Base-by-base conservation (phyloP, 2,329 filamentous ascomycete species). In the Calonectria crousiana region DNA sequence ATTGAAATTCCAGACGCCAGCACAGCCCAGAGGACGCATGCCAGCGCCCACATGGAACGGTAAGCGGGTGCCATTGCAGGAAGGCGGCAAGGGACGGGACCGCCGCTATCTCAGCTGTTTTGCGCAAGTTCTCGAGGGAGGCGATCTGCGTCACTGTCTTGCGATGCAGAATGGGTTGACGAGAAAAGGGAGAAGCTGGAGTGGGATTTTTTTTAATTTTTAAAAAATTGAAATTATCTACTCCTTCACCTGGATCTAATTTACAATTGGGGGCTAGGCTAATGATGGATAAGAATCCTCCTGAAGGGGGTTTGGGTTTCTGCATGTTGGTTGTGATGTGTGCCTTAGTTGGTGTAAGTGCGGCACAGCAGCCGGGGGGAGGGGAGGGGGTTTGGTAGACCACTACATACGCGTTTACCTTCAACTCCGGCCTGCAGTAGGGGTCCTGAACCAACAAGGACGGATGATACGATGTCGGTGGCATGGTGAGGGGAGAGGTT, bases 271-370 rank as follows among this genome's bases (percentile, higher is more conserved):
- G 44, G 65, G 65, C 51, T 47, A 52, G 23, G 38, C 51, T 52
- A 16, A 30, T 6, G 36, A 47, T 26, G 52, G 51, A 38, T 28
- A 67, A 67, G 34, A 14, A 41, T 68, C 51, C 66, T 68, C 49
- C 38, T 68, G 56, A 62, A 62, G 34, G 14, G 14, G 28, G 66
- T 68, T 68, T 68, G 66, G 52, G 66, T n/a, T 44, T 68, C 66
- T 68, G 66, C 66, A 58, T 68, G 66, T 68, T 68, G 66, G 66
- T 68, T 41, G 56, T 62, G 56, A 62, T n/a, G n/a, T n/a, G n/a
- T n/a, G n/a, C n/a, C n/a, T n/a, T n/a, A 62, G 23, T 41, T 41
- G 20, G 34, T 36, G 34, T 38, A 36, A 62, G 36, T 28, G 56
- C 56, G 56, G 56, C 56, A 28, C 56, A 62, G 56, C 56, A 62